Evolutionary conservation across 2,329 filamentous ascomycete species (phyloP).

Genomic region (Neurospora crassa): DNA sequence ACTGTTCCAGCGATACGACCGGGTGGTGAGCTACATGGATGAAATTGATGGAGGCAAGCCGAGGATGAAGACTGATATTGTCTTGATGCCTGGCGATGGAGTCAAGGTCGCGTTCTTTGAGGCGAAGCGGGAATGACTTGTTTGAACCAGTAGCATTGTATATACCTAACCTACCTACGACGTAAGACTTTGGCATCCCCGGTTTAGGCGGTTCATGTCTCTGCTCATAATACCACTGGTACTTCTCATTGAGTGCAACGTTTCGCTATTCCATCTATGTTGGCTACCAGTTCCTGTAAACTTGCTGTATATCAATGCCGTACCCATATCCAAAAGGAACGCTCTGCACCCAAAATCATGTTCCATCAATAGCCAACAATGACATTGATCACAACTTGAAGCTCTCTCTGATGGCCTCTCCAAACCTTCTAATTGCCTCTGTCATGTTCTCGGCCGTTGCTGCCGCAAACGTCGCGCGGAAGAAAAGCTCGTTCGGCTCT

Average conservation of each 20-base stretch:
- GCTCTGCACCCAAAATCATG: neutral
- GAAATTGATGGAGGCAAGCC: slow-evolving; percentile 45
- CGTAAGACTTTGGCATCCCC: neutral
- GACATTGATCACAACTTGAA: slow-evolving; percentile 25
- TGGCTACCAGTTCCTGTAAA: neutral
- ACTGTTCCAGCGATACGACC: slow-evolving; percentile 62
- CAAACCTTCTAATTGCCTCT: slow-evolving; percentile 66
- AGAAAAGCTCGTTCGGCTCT: slow-evolving; percentile 60
- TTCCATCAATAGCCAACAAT: neutral
- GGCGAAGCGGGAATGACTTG: slow-evolving; percentile 20
- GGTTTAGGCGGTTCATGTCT: neutral
- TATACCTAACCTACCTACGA: neutral
- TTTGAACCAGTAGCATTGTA: neutral
- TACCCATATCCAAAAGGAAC: neutral
- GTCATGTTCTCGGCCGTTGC: slow-evolving; percentile 62
- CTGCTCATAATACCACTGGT: neutral
- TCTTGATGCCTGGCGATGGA: slow-evolving; percentile 48
- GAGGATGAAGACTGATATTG: slow-evolving; percentile 48
- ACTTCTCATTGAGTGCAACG: neutral
- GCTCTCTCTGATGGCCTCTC: slow-evolving; percentile 57
- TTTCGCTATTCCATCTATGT: neutral
- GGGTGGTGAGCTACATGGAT: slow-evolving; percentile 48
- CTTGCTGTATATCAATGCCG: neutral
- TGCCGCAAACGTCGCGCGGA: slow-evolving; percentile 82
- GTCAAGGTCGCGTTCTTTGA: slow-evolving; percentile 49